phyloP scores from a whole-genome alignment of 2,329 filamentous ascomycete genomes.

The Bertia moriformis region DNA sequence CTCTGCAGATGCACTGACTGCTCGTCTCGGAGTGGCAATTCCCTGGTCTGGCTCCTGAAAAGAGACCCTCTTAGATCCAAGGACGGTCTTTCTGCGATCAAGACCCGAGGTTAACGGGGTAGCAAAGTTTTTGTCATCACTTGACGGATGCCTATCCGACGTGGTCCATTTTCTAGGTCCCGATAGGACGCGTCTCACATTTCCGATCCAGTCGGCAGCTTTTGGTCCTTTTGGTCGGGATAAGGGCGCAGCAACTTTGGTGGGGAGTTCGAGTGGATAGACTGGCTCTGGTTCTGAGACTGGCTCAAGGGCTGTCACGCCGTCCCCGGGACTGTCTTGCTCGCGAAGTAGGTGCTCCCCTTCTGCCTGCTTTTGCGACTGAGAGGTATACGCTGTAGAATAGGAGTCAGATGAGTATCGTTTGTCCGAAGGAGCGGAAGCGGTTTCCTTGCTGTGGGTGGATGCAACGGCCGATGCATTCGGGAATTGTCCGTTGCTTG shows the following conservation, averaged over 20 bases:
- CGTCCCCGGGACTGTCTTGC: not conserved
- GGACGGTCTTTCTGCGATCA: not conserved
- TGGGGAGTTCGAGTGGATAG: not conserved
- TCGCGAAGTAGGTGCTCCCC: slow-evolving; percentile 33
- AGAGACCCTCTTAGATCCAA: not conserved
- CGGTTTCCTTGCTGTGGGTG: not conserved
- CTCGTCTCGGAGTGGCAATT: not conserved
- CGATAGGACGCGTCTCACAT: not conserved
- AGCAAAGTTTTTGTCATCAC: too few species aligned
- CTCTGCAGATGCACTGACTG: not conserved
- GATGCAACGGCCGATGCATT: too few species aligned
- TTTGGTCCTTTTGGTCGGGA: not conserved
- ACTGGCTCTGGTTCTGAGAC: not conserved
- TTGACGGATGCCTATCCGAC: too few species aligned
- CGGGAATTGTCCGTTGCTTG: too few species aligned
- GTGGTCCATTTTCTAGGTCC: not conserved
- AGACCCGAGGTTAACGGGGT: not conserved
- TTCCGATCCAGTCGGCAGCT: not conserved
- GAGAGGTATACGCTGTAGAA: slow-evolving; percentile 30
- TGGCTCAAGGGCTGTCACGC: too few species aligned
- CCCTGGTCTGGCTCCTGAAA: not conserved
- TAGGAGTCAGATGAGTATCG: slow-evolving; percentile 30
- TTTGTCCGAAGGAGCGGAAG: slow-evolving; percentile 14
- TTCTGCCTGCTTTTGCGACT: slow-evolving; percentile 31
- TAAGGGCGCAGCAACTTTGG: not conserved